These are phyloP conservation scores for Psidium guajava DNA, from an alignment of 345 rosid species.

Conservation along the genomic window DNA sequence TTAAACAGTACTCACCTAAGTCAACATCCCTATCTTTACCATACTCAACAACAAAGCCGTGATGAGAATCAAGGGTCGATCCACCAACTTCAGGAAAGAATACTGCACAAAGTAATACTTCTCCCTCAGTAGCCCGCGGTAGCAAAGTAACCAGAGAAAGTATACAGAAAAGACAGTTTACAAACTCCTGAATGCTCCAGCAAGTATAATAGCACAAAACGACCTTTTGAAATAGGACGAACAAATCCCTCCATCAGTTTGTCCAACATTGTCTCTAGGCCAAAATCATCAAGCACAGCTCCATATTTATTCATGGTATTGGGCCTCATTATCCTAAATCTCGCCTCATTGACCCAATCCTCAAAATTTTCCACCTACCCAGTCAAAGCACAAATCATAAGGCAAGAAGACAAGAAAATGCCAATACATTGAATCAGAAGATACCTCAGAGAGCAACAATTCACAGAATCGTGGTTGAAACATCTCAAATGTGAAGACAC, in stretches of 20 bases:
- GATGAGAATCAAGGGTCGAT: slow-evolving; percentile 83
- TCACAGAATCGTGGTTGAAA: slow-evolving; percentile 74
- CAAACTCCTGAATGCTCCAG: neutral
- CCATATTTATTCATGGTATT: slow-evolving; percentile 95
- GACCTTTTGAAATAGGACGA: slow-evolving; percentile 72
- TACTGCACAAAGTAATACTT: slow-evolving; percentile 29
- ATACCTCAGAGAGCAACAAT: slow-evolving; percentile 70
- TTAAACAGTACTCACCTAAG: slow-evolving; percentile 47
- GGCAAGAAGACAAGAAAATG: slow-evolving; percentile 6
- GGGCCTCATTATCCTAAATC: slow-evolving; percentile 80
- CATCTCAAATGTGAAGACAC: slow-evolving; percentile 78
- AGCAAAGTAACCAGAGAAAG: too few relatives aligned
- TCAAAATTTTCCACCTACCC: slow-evolving; percentile 80
- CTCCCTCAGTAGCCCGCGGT: neutral
- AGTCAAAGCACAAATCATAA: slow-evolving; percentile 27
- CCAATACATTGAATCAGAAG: neutral
- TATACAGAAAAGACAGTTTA: neutral
- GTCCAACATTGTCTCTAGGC: slow-evolving; percentile 80
- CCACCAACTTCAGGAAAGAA: slow-evolving; percentile 90
- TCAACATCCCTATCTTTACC: slow-evolving; percentile 84
- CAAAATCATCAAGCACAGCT: slow-evolving; percentile 96
- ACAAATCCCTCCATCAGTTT: slow-evolving; percentile 70
- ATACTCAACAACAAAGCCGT: slow-evolving; percentile 95
- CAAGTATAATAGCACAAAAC: neutral
- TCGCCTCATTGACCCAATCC: slow-evolving; percentile 66